Conservation (phyloP, 176 grass and related monocot species). For the Pharus latifolius region DNA sequence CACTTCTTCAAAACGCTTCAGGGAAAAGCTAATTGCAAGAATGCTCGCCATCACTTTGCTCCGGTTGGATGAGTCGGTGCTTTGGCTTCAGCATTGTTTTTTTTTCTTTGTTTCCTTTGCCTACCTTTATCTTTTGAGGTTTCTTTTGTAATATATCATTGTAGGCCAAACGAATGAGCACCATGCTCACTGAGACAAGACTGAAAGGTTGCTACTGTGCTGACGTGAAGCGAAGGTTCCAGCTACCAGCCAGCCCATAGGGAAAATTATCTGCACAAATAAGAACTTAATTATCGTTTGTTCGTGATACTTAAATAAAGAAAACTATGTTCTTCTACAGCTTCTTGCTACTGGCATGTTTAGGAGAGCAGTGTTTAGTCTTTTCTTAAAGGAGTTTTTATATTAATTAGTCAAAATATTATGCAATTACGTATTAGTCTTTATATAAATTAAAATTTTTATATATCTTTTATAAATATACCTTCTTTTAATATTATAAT, state of each 20-base stretch:
- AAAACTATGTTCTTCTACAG: no score
- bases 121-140: not conserved
- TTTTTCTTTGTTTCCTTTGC: not conserved
- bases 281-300: no score
- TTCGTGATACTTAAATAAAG: no score
- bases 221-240: not conserved
- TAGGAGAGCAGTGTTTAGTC: no score
- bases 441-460: no score
- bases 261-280: no score
- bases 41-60: not conserved
- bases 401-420: no score
- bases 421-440: no score
- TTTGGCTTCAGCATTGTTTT: slow-evolving; percentile 11
- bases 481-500: no score
- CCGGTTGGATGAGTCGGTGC: slow-evolving; percentile 8
- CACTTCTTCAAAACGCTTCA: not conserved
- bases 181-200: not conserved
- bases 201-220: not conserved
- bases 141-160: not conserved
- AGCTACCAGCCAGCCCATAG: not conserved
- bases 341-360: no score
- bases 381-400: no score
- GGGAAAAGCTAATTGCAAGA: not conserved
- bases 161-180: slow-evolving; percentile 10
- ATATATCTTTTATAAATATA: no score